phyloP scores from a whole-genome alignment of 352 stramenopile genomes.

The Globisporangium paddicum region DNA sequence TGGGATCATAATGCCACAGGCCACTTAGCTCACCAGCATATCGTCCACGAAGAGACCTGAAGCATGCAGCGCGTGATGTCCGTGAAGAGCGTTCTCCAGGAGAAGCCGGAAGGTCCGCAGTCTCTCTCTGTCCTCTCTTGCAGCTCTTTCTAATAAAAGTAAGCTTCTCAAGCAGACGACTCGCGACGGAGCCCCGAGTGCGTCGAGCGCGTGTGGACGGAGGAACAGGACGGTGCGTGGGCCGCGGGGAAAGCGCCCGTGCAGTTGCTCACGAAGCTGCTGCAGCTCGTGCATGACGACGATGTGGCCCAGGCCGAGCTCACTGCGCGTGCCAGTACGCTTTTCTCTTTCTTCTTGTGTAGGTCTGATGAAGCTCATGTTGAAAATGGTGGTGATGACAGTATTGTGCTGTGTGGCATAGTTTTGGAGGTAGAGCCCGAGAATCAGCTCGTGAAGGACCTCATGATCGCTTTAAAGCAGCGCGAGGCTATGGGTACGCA shows the following conservation, averaged over 20 bases:
- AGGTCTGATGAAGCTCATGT: neutral
- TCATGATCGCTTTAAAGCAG: slow-evolving; percentile 58
- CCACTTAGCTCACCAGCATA: neutral
- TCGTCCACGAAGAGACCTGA: too few relatives aligned
- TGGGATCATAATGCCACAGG: too few relatives aligned
- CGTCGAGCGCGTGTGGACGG: slow-evolving; percentile 54
- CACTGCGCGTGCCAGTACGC: slow-evolving; percentile 42
- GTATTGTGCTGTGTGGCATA: slow-evolving; percentile 14
- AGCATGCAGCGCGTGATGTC: slow-evolving; percentile 27
- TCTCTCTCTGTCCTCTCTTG: neutral
- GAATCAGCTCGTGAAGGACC: slow-evolving; percentile 59
- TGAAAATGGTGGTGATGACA: neutral
- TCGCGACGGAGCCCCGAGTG: slow-evolving; percentile 29
- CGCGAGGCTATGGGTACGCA: slow-evolving; percentile 39
- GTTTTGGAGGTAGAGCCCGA: slow-evolving; percentile 54
- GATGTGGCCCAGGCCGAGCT: slow-evolving; percentile 47
- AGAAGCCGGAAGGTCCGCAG: slow-evolving; percentile 19
- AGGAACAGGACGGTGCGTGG: slow-evolving; percentile 60
- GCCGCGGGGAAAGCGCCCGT: slow-evolving; percentile 53
- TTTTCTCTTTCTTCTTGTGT: neutral
- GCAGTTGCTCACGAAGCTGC: slow-evolving; percentile 46
- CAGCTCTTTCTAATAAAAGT: neutral
- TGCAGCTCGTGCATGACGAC: slow-evolving; percentile 51
- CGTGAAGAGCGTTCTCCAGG: slow-evolving; percentile 24
- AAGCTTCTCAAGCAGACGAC: neutral